Evolutionary conservation across 2,329 filamentous ascomycete genomes (phyloP).

Genomic region (Fusarium tanahbumbuense): DNA sequence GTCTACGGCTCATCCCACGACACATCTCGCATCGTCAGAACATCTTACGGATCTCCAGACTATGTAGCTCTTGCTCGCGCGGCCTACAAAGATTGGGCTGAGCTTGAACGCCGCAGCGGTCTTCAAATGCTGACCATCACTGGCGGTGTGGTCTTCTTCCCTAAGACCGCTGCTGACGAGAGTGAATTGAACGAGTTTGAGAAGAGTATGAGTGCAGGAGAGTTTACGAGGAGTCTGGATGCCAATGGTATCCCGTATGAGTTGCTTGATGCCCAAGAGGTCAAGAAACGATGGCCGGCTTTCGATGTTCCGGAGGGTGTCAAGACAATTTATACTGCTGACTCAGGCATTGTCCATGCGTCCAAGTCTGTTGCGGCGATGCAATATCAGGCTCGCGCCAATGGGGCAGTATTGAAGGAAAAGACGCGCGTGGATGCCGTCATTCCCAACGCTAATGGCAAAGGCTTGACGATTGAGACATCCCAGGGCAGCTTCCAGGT

Average conservation of each 20-base stretch:
- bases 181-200: conserved; percentile 8
- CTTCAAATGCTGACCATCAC: conserved; percentile 39
- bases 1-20: conserved; percentile 43
- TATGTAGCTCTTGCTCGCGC: conserved; percentile 40
- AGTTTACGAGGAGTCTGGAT: conserved; percentile 19
- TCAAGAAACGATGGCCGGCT: conserved; percentile 37
- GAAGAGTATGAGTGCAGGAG: conserved; percentile 16
- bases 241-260: conserved; percentile 36
- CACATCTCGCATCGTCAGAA: conserved; percentile 43
- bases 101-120: conserved; percentile 33
- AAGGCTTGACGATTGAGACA: conserved; percentile 21
- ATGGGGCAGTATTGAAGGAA: conserved; percentile 26
- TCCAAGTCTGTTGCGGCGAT: conserved; percentile 30
- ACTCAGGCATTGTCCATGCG: conserved; percentile 40
- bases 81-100: conserved; percentile 43
- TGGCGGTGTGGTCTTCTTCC: conserved; percentile 42
- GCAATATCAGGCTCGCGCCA: conserved; percentile 26
- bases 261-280: conserved; percentile 26
- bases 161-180: neutral
- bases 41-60: conserved; percentile 38
- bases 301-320: conserved; percentile 30
- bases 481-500: conserved; percentile 19
- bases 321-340: conserved; percentile 39
- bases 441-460: neutral
- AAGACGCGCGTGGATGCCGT: conserved; percentile 15